Base-by-base conservation (phyloP, 2,329 filamentous ascomycete species). In the Sarocladiaceae sp. region DNA sequence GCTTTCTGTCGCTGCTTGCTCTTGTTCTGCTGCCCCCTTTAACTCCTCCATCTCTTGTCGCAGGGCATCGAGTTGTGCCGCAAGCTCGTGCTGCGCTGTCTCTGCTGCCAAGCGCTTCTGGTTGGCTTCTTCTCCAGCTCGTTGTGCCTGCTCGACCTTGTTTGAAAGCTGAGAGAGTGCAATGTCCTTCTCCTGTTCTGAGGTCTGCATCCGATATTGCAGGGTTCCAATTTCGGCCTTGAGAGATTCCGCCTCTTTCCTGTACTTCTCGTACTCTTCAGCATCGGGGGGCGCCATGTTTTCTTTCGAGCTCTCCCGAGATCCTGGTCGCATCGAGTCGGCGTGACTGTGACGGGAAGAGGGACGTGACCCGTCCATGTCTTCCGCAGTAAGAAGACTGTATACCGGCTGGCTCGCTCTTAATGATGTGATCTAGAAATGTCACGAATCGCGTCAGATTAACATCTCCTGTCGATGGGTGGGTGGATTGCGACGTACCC, bases 161-260 rank as follows among this genome's bases (percentile, higher is more conserved):
- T 89, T 88, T 58, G 90, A 87, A 60, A 94, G 88, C 56, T 90
- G 85, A 15, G 96, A 76, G 10, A 83, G 78, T 46, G 84, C 76
- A 61, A 97, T 80, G 53, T 96, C 90, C 60, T 88, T 86, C 63
- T 97, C 93, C 60, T 96, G 90, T 61, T 93, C 92, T 51, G 89
- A 74, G 17, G 88, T 93, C 62, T 91, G 88, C 58, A 96, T 78
- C 54, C 93, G 90, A 71, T 97, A 99, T 56, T 86, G 86, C 49
- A 97, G 74, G 0, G 90, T 89, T 56, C 92, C 94, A 37, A 97
- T 76, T 68, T 97, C 90, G 2, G 93, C 90, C 63, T 93, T 92
- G 23, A 97, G 77, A 57, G 92, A 87, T 62, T 97, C 92, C 54
- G 79, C 80, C 31, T 73, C 73, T 52, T 71, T 76, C 47, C 76